Evolutionary conservation across 306 rosid genomes (phyloP).

Genomic region (Lagenaria siceraria): DNA sequence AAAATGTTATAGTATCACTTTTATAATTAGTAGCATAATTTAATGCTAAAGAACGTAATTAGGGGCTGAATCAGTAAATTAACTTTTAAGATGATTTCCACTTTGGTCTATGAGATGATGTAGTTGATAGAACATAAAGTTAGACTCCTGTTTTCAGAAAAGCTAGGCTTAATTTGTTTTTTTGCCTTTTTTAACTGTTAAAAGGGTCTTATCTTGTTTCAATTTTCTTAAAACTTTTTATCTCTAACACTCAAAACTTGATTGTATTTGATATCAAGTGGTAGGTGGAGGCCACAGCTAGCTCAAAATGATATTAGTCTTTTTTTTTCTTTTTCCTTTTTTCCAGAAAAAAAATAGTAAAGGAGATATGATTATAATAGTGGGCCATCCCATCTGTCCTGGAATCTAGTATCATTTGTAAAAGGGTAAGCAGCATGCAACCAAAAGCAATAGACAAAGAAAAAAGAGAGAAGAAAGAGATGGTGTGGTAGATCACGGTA

Average conservation of each 20-base stretch:
- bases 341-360: not conserved
- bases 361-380: not conserved
- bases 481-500: not conserved
- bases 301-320: not conserved
- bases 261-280: not conserved
- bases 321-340: not conserved
- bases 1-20: not conserved
- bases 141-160: not conserved
- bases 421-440: slow-evolving; percentile 1
- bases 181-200: not conserved
- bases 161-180: not conserved
- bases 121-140: not conserved
- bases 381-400: slow-evolving; percentile 1
- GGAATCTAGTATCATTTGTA: slow-evolving; percentile 6
- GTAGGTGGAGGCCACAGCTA: slow-evolving; percentile 10
- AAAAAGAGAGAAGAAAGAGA: not conserved
- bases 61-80: not conserved
- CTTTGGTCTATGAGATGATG: not conserved
- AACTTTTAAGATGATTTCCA: not conserved
- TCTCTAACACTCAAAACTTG: not conserved
- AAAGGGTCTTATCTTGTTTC: not conserved
- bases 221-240: not conserved
- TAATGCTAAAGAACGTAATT: not conserved
- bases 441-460: slow-evolving; percentile 5
- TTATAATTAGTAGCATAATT: not conserved